These are phyloP conservation scores for Bisporella sp. DNA, from an alignment of 2,329 filamentous ascomycete genomes.

Conservation along the genomic window DNA sequence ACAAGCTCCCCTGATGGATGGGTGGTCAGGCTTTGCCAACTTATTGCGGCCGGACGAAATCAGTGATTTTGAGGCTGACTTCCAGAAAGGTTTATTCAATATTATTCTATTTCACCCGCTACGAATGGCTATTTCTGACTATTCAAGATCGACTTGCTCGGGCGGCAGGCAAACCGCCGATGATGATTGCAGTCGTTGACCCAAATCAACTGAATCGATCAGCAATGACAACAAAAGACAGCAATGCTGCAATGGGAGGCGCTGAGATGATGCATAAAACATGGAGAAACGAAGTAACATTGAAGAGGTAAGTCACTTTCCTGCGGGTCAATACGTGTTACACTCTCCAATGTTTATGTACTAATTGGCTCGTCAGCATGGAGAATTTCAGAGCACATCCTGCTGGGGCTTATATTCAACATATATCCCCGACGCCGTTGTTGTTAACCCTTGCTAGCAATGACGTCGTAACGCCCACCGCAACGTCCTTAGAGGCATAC, in stretches of 20 bases:
- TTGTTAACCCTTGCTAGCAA: conserved; percentile 29
- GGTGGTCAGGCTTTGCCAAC: conserved; percentile 29
- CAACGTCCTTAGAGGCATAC: conserved; percentile 30
- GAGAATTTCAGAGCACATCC: conserved; percentile 23
- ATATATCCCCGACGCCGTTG: conserved; percentile 32
- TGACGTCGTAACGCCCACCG: conserved; percentile 29
- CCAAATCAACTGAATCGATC: conserved; percentile 24
- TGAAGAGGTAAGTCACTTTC: conserved; percentile 22
- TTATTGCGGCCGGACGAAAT: conserved; percentile 27
- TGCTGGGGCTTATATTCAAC: conserved; percentile 26
- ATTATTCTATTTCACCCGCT: conserved; percentile 16
- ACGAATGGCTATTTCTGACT: conserved; percentile 13
- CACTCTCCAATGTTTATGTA: neutral
- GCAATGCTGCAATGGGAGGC: conserved; percentile 29
- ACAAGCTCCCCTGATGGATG: conserved; percentile 31
- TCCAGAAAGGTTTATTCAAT: conserved; percentile 7
- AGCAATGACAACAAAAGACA: conserved; percentile 29
- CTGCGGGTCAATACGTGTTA: neutral
- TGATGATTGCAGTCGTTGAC: conserved; percentile 27
- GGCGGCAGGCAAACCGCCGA: conserved; percentile 25
- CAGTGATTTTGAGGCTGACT: conserved; percentile 7
- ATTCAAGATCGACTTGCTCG: conserved; percentile 26
- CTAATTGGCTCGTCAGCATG: conserved; percentile 14
- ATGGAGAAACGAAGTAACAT: conserved; percentile 34
- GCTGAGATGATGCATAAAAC: conserved; percentile 17